These are phyloP conservation scores for Funneliformis geosporum DNA, from an alignment of 192 early-diverging fungal genomes.

Conservation along the genomic window DNA sequence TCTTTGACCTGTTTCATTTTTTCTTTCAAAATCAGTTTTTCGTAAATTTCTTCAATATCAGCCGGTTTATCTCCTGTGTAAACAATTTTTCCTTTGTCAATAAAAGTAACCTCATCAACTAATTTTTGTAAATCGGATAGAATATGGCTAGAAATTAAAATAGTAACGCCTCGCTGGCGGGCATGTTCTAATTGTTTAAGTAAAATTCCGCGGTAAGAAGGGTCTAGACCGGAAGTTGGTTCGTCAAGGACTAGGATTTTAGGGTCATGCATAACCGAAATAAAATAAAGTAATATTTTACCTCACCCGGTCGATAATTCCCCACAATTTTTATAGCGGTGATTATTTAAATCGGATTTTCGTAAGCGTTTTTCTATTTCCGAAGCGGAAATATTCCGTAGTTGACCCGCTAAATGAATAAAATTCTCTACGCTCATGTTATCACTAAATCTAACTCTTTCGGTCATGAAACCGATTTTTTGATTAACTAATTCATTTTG, in stretches of 20 bases:
- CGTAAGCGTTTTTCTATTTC: slow-evolving; percentile 4
- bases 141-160: slow-evolving; percentile 27
- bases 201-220: slow-evolving; percentile 25
- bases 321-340: slow-evolving; percentile 9
- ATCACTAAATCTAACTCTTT: slow-evolving; percentile 9
- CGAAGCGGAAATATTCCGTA: neutral
- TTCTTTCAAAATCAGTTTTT: slow-evolving; percentile 1
- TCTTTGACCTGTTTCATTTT: slow-evolving; percentile 1
- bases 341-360: slow-evolving; percentile 23
- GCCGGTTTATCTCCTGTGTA: slow-evolving; percentile 17
- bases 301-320: slow-evolving; percentile 20
- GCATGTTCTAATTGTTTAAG: slow-evolving; percentile 16
- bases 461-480: slow-evolving; percentile 15
- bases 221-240: slow-evolving; percentile 26
- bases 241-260: slow-evolving; percentile 16
- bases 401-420: slow-evolving; percentile 14
- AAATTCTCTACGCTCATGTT: slow-evolving; percentile 5
- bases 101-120: slow-evolving; percentile 1
- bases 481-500: slow-evolving; percentile 12
- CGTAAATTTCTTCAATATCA: slow-evolving; percentile 27
- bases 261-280: slow-evolving; percentile 19
- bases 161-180: neutral
- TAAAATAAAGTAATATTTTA: slow-evolving; percentile 24
- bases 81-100: slow-evolving; percentile 27
- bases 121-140: slow-evolving; percentile 28